Base-by-base conservation (phyloP, 1,284 basidiomycete genomes). In the Boletus semigastroideus region DNA sequence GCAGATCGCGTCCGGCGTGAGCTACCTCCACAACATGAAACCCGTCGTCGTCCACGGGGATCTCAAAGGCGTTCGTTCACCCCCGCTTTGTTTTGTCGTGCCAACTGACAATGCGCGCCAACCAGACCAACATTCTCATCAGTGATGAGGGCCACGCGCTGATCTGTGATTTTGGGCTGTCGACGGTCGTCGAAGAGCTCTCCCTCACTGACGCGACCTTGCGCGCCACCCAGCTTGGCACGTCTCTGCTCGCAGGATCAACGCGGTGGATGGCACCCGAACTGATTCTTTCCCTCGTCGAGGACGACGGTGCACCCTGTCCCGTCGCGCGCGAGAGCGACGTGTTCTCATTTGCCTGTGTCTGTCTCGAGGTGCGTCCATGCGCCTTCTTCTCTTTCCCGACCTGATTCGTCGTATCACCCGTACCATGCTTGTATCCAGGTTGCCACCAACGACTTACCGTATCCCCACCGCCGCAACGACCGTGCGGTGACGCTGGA, bases 91-190 rank as follows among this genome's bases (percentile, higher is more conserved):
- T 20, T 8, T 20, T 11, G 25, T 44, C 1, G 0, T 5, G 16
- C 11, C 12, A 20, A 6, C 34, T 49, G 19, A 59, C 14, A 13
- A 17, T 2, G 12, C 13, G 4, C 10, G 8, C 37, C 9, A 1
- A 10, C n/a, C 25, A 83, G 82, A 74, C 75, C 19, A 84, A 84
- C 54, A 80, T 83, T 45, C 69, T 84, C 14, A 72, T 84, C 33
- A 74, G 79, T 54, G 73, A 74, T 31, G 63, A 70, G 8, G 81
- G 79, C 8, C 63, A 68, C 20, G 74, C 79, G 3, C 66, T 82
- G 48, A 81, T 83, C 48, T 79, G 79, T 0, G 82, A 84, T 58
- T 84, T 84, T 51, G 82, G 82, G 1, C 63, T 83, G 5, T 80
- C 79, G 14, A 79, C 76, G 46, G 78, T 82, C 46, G 69, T 80